Evolutionary conservation across 2,329 filamentous ascomycete species (phyloP), one percentile per base, ranked within the genome.

Genomic region (Atkinsonella hypoxylon): DNA sequence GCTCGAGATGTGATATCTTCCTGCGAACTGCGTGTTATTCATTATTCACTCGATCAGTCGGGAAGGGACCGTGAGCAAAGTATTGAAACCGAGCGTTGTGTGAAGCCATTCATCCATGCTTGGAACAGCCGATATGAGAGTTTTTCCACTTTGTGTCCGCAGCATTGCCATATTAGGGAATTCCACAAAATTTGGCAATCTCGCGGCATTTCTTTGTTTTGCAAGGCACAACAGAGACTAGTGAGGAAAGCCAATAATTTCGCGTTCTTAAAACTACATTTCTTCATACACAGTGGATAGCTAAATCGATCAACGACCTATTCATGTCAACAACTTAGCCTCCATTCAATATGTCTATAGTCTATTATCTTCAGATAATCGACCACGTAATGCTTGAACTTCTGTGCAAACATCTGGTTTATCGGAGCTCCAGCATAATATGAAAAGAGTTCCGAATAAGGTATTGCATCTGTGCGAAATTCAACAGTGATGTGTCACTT

Each of bases 271-370:
- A 45, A 45, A 43, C n/a, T 15, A 50, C 41, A 45, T 50, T 17
- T 40, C 40, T 1, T 50, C 48, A n/a, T 41, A 40, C 12, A 30
- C 48, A 18, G 41, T 45, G n/a, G 40, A 50, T 18, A 41, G 48
- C 26, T 50, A 50, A 30, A 50, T 41, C 5, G 48, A 50, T 32
- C 48, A 50, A 32, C 48, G 45, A n/a, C 48, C 48, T 32, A 40
- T 50, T 31, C n/a, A 50, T 32, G 3, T 50, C 18, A 36, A 20
- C 40, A 50, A 41, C 32, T 31, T 45, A 32, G 26, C 48, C 3
- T 50, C 48, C 8, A 20, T 45, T 22, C 48, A 50, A 6, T 30
- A 15, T 7, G 7, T 50, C 18, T 36, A 40, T 9, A 15, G 11
- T 4, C 39, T 50, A 31, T 18, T 50, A 17, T 41, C 48, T 36